Evolutionary conservation across 768 basidiomycete genomes (phyloP), one percentile per base, ranked within the genome.

Genomic region (Tylopilus subfusipes): DNA sequence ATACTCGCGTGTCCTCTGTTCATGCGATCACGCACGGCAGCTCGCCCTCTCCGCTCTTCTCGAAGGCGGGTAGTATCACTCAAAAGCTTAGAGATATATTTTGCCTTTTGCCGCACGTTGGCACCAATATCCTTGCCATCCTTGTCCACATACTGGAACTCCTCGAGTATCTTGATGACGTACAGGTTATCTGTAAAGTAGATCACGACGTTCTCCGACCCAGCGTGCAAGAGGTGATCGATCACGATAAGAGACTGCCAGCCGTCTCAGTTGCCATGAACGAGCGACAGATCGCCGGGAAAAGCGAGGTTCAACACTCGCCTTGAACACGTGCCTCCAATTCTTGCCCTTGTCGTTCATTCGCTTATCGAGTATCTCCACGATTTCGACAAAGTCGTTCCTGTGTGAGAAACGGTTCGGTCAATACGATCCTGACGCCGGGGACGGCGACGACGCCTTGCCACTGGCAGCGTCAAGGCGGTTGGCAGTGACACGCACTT

Each of bases 251-350:
- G 79, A 40, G 91, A 90, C 86, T 93, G 55, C 5, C 44, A 39
- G 12, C 7, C 10, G 12, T 31, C 22, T 63, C 62, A 59, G 56
- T 50, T 29, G 4, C 39, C 31, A 42, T 25, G 10, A 31, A 31
- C 44, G 43, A 4, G 52, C 30, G n/a, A 3, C 0, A 22, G n/a
- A 49, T 45, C 39, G 11, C 18, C 14, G 27, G 29, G n/a, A 48
- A 30, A 29, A 10, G 5, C 29, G 29, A 5, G 11, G 42, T 24
- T n/a, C 42, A 33, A 40, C 22, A 61, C n/a, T n/a, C 52, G 86
- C 93, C 81, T 98, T 98, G 83, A 97, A 98, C 54, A 98, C 96
- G 77, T 99, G 97, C 48, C 95, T 82, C 97, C 97, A 99, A 66
- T 98, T 98, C 83, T 98, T 98, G 33, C 97, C 97, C 78, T 97